Percentiles rank a stretch among this genome's conserved stretches.
phyloP scores from a whole-genome alignment of 73 alveolate species.

The Tetrahymena elliotti region DNA sequence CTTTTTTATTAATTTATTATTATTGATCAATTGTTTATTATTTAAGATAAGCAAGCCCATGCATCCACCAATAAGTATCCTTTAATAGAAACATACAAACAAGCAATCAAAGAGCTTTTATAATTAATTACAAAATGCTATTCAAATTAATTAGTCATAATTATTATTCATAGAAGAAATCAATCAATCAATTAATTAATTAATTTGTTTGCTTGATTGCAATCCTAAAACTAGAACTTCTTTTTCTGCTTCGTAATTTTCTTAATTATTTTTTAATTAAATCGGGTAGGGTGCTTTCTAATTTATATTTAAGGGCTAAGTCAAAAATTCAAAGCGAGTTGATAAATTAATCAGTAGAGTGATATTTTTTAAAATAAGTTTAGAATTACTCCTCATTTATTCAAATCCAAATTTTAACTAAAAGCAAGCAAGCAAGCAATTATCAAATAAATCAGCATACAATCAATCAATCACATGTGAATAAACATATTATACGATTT shows the following conservation, averaged over 20 bases:
- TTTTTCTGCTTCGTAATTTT: background rate
- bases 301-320: background rate
- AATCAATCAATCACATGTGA: too few relatives aligned
- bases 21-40: background rate
- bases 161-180: background rate
- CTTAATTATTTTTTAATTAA: too few relatives aligned
- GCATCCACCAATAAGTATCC: background rate
- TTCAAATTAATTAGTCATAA: background rate
- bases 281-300: background rate
- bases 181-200: too few relatives aligned
- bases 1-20: background rate
- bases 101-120: background rate
- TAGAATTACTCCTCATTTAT: background rate
- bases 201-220: background rate
- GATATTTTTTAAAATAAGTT: background rate
- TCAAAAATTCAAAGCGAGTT: background rate
- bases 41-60: background rate
- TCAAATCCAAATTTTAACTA: too few relatives aligned
- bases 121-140: background rate
- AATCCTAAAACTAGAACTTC: background rate
- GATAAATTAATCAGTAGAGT: background rate
- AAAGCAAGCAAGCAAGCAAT: too few relatives aligned
- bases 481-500: too few relatives aligned
- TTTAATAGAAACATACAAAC: background rate
- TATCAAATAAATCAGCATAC: too few relatives aligned